A percentile compares a stretch with the other conserved stretches of the same genome.
These are phyloP conservation scores for Eimeria zaria DNA, from an alignment of 169 alveolate species.

Conservation along the genomic window DNA sequence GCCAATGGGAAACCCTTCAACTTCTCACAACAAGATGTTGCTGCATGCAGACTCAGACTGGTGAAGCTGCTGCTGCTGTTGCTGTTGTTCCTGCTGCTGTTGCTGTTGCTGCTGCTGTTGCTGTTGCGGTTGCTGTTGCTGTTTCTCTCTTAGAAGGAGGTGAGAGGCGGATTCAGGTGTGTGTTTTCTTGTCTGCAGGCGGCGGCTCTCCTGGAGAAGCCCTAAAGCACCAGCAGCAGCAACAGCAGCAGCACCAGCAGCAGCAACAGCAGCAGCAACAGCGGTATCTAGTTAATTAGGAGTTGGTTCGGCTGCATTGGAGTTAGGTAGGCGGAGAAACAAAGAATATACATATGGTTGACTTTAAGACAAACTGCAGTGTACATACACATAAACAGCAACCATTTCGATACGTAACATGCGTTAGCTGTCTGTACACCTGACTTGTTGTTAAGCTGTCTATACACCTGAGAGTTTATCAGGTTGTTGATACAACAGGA, in stretches of 20 bases:
- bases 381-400: no score
- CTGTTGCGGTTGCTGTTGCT: no score
- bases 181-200: constrained; percentile 50
- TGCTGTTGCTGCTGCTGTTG: constrained; percentile 1
- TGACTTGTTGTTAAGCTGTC: no score
- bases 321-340: not conserved
- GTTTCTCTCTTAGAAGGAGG: no score
- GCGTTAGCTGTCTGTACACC: no score
- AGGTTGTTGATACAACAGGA: no score
- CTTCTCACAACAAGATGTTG: constrained; percentile 56
- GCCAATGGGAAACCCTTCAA: constrained; percentile 13
- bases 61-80: constrained; percentile 3
- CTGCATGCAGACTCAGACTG: constrained; percentile 58
- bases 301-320: not conserved
- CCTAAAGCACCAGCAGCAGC: no score
- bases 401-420: no score
- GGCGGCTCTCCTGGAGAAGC: constrained; percentile 26
- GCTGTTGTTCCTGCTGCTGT: constrained; percentile 25
- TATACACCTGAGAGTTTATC: no score
- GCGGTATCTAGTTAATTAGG: not conserved
- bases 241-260: no score
- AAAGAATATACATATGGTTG: not conserved
- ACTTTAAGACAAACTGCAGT: no score
- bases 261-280: not conserved
- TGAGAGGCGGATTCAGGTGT: no score